Percentiles rank a stretch among this genome's conserved stretches.
These are phyloP conservation scores for Magnolia changhungtana DNA, from an alignment of 164 flowering plant species.

Conservation along the genomic window DNA sequence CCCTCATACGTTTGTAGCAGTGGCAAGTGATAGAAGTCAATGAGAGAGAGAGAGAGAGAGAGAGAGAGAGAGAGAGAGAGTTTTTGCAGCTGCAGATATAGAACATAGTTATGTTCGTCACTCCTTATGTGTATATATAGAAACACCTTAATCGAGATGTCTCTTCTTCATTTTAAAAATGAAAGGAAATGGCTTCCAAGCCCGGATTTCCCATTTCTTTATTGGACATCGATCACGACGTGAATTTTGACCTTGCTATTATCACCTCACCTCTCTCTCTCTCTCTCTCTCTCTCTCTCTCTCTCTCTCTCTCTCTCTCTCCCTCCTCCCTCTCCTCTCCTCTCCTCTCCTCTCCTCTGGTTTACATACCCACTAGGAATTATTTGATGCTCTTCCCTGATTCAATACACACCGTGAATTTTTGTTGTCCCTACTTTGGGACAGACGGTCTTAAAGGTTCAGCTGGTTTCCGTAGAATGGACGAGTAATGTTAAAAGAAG, in stretches of 20 bases:
- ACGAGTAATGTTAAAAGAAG: no score
- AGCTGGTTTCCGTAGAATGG: no score
- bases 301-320: background rate
- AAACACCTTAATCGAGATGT: background rate
- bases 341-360: background rate
- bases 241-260: slow-evolving; percentile 13
- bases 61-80: background rate
- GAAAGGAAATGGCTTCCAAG: background rate
- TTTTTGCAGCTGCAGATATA: background rate
- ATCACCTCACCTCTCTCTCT: background rate
- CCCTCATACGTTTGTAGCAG: background rate
- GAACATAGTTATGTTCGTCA: background rate
- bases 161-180: background rate
- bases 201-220: background rate
- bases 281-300: background rate
- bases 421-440: no score
- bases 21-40: background rate
- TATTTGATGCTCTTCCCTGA: no score
- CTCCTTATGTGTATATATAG: background rate
- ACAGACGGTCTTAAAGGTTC: no score
- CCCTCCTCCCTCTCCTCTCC: no score
- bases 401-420: no score
- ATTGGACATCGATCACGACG: slow-evolving; percentile 4
- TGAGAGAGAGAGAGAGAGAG: background rate
- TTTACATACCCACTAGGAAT: background rate